These are phyloP conservation scores for Trematosphaeria pertusa DNA, from an alignment of 2,329 filamentous ascomycete species.

Conservation along the genomic window DNA sequence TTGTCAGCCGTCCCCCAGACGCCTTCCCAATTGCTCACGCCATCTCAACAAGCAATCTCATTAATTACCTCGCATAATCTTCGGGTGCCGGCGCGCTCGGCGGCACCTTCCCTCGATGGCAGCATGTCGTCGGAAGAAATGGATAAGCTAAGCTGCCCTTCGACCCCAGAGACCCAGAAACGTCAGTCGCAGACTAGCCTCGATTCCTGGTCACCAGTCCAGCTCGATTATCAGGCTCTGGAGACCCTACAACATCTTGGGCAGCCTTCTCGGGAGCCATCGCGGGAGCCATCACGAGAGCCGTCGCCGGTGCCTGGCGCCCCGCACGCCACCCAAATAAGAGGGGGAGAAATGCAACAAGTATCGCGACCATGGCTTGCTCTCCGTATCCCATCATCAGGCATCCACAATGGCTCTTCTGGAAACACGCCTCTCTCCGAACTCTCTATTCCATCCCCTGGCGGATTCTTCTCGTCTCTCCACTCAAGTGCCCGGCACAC, in stretches of 20 bases:
- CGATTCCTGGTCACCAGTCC: conserved; percentile 67
- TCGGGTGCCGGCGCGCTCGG: conserved; percentile 75
- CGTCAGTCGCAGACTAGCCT: conserved; percentile 54
- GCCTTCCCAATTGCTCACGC: conserved; percentile 66
- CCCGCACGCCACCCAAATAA: conserved; percentile 50
- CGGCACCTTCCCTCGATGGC: conserved; percentile 87
- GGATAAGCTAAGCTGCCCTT: conserved; percentile 80
- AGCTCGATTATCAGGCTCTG: conserved; percentile 79
- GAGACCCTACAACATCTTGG: conserved; percentile 77
- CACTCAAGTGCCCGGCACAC: conserved; percentile 78
- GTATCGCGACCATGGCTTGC: conserved; percentile 58
- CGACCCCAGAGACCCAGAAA: conserved; percentile 71
- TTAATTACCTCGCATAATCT: conserved; percentile 67
- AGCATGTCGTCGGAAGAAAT: conserved; percentile 89
- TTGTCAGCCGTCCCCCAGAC: conserved; percentile 62
- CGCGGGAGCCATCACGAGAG: conserved; percentile 24
- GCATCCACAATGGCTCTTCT: conserved; percentile 44
- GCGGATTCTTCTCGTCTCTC: conserved; percentile 88
- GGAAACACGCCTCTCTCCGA: conserved; percentile 72
- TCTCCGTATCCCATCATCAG: conserved; percentile 32
- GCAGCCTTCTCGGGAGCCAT: no score
- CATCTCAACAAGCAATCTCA: conserved; percentile 77
- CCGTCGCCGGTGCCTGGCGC: conserved; percentile 28
- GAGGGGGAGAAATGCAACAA: conserved; percentile 68
- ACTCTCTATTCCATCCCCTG: conserved; percentile 88